Base-by-base conservation (phyloP, 768 basidiomycete genomes). In the Leccinum truebloodii region DNA sequence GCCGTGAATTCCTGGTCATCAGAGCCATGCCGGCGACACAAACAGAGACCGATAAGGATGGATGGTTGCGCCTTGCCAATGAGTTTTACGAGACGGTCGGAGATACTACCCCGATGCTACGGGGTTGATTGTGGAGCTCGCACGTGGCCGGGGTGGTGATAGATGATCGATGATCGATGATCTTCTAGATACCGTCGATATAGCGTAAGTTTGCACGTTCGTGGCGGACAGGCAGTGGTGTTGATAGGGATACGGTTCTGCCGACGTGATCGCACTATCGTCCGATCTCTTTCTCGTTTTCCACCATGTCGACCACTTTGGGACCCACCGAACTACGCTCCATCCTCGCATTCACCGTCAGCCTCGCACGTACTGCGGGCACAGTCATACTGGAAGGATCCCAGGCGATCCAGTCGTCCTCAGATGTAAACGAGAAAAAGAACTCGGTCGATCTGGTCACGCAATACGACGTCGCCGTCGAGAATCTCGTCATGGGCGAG, bases 401-500 rank as follows among this genome's bases (percentile, higher is more conserved):
- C 22, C 81, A 83, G 62, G 93, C 82, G 58, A 94, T 92, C 70
- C 86, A 82, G 69, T 78, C 75, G 13, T 78, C 83, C 18, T 78
- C 82, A 0, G 78, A 81, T 66, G 79, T 90, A 37, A 83, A 83
- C 63, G 88, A 91, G 79, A 98, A 97, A 83, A 93, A 92, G 77
- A 97, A 95, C 70, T 85, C 94, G 3, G 94, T 95, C 22, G 95
- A 97, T 76, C 79, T 98, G 34, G 95, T 98, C 26, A 98, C 95
- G 0, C 90, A 95, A 75, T 97, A 92, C 68, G 95, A 98, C 73
- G 88, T 95, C 39, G 85, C 82, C 50, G 95, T 97, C 12, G 95
- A 97, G 74, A 87, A 91, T 61, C 78, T 94, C 51, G 92, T 97
- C 54, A 87, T 86, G 75, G 69, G 79, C 30, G 83, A 87, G 69